These are phyloP conservation scores for Ophiostoma piceae DNA, from an alignment of 2,329 filamentous ascomycete genomes.

Conservation along the genomic window DNA sequence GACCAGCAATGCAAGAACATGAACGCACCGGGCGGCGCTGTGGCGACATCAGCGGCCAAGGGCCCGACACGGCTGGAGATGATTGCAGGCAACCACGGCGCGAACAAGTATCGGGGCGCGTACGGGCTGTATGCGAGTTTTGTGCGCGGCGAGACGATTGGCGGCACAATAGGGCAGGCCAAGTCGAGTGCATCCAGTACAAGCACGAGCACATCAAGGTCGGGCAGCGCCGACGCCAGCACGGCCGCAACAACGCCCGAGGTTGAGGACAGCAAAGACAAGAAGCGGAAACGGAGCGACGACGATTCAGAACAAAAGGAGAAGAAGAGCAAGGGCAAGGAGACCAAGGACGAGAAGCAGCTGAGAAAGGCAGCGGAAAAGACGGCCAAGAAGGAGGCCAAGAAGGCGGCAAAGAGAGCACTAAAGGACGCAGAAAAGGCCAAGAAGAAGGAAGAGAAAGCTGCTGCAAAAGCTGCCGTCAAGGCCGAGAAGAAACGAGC, in stretches of 20 bases:
- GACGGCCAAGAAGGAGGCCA: constrained; percentile 27
- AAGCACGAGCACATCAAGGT: constrained; percentile 22
- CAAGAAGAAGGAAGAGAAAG: constrained; percentile 6
- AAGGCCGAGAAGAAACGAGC: constrained; percentile 14
- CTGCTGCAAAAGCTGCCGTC: background rate
- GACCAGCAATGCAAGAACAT: constrained; percentile 83
- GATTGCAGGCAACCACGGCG: constrained; percentile 40
- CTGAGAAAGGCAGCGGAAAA: constrained; percentile 24
- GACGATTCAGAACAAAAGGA: constrained; percentile 28
- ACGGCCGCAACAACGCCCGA: constrained; percentile 33
- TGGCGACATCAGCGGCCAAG: constrained; percentile 30
- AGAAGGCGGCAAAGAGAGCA: constrained; percentile 19
- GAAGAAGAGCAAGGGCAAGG: constrained; percentile 9
- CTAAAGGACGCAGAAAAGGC: constrained; percentile 13
- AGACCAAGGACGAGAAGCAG: constrained; percentile 30
- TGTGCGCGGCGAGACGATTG: constrained; percentile 71
- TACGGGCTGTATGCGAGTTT: constrained; percentile 76
- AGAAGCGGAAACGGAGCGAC: constrained; percentile 29
- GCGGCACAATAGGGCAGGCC: constrained; percentile 56
- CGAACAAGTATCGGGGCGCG: constrained; percentile 54
- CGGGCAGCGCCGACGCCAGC: constrained; percentile 8
- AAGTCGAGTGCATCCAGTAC: background rate
- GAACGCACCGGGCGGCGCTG: constrained; percentile 53
- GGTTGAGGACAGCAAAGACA: constrained; percentile 29
- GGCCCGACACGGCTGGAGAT: constrained; percentile 46